A percentile compares a stretch with the other conserved stretches of the same genome.
Conservation (phyloP, 2,329 filamentous ascomycete genomes). For the Fusarium aywerte region DNA sequence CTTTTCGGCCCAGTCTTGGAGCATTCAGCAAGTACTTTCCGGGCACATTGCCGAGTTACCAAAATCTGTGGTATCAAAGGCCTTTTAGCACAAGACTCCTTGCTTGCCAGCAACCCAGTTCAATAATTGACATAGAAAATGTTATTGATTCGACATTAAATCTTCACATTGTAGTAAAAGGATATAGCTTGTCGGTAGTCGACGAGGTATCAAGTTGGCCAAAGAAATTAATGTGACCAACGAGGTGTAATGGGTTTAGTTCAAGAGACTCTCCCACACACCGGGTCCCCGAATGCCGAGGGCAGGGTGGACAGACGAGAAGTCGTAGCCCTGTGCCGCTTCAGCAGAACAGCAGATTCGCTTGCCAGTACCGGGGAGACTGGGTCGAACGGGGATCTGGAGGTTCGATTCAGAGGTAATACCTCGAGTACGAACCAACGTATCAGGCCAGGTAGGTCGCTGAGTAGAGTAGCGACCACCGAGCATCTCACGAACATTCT, state of each 20-base stretch:
- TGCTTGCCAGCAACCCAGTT: constrained; percentile 44
- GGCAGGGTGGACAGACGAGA: constrained; percentile 60
- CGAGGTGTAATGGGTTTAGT: constrained; percentile 51
- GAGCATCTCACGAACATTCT: constrained; percentile 74
- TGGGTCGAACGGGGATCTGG: constrained; percentile 56
- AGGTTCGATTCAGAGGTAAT: constrained; percentile 43
- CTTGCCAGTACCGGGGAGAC: constrained; percentile 65
- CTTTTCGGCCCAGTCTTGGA: constrained; percentile 54
- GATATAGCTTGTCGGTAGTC: constrained; percentile 34
- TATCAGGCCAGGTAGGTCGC: constrained; percentile 51
- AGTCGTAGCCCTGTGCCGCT: constrained; percentile 60
- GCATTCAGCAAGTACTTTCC: constrained; percentile 49
- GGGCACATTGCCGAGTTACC: constrained; percentile 47
- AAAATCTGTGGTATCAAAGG: constrained; percentile 48
- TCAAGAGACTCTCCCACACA: constrained; percentile 74
- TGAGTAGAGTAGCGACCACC: constrained; percentile 49
- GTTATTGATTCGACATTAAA: constrained; percentile 43
- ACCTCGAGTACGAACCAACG: constrained; percentile 52
- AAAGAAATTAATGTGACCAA: constrained; percentile 32
- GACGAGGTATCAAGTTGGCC: constrained; percentile 40
- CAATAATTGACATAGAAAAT: constrained; percentile 46
- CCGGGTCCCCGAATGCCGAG: constrained; percentile 66
- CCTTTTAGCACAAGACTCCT: constrained; percentile 47
- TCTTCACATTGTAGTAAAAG: constrained; percentile 39
- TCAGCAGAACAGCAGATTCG: constrained; percentile 74